These are phyloP conservation scores for Diaporthe amygdali DNA, from an alignment of 2,329 filamentous ascomycete species.

Conservation along the genomic window DNA sequence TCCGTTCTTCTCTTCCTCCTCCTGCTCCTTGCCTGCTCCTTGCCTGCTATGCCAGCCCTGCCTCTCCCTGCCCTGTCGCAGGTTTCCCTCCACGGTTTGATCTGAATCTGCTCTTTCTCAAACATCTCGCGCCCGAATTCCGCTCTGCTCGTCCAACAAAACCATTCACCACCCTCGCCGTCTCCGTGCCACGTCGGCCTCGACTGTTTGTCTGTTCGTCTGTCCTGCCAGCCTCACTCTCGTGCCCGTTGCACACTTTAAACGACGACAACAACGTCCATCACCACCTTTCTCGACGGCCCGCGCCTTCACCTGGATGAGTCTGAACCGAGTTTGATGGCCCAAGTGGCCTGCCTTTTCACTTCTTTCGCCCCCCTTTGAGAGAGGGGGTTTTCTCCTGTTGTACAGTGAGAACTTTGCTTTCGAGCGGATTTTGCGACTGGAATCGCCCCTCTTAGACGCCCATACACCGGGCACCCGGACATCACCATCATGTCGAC, in stretches of 20 bases:
- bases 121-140: not conserved
- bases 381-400: slow-evolving; percentile 36
- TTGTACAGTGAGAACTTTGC: slow-evolving; percentile 32
- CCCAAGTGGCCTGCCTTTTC: slow-evolving; percentile 43
- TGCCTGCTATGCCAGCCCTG: slow-evolving; percentile 12
- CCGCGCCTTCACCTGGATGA: slow-evolving; percentile 40
- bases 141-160: slow-evolving; percentile 13
- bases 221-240: not conserved
- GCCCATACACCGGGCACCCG: slow-evolving; percentile 25
- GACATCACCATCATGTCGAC: slow-evolving; percentile 44
- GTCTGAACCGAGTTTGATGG: slow-evolving; percentile 43
- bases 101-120: slow-evolving; percentile 19
- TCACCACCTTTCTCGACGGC: not conserved
- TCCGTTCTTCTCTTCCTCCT: slow-evolving; percentile 16
- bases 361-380: slow-evolving; percentile 30
- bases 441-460: slow-evolving; percentile 45
- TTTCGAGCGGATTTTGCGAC: slow-evolving; percentile 39
- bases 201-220: not conserved
- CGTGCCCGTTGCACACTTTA: not conserved
- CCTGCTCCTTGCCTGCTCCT: slow-evolving; percentile 17
- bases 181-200: not conserved
- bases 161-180: slow-evolving; percentile 13
- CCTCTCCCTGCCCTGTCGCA: slow-evolving; percentile 23
- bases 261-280: slow-evolving; percentile 22
- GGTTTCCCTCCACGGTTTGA: slow-evolving; percentile 20